Percentiles rank a stretch among this genome's conserved stretches.
These are phyloP conservation scores for Mucor piriformis DNA, from an alignment of 371 early-diverging fungal genomes.

Conservation along the genomic window DNA sequence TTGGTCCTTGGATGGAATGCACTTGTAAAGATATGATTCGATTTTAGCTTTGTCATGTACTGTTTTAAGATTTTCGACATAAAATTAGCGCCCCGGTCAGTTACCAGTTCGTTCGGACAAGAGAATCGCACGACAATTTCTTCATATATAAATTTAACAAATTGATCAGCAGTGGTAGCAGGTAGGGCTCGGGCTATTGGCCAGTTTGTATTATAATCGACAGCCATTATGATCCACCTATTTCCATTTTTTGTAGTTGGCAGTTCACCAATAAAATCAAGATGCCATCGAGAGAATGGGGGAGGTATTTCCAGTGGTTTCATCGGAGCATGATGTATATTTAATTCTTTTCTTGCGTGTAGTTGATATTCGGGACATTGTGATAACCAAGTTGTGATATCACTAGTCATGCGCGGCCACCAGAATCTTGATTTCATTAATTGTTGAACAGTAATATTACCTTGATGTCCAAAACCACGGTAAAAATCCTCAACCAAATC, in stretches of 20 bases:
- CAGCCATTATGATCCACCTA: too few species aligned
- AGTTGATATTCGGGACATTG: background rate
- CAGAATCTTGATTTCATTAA: too few species aligned
- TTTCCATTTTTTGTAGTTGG: slow-evolving; percentile 22
- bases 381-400: too few species aligned
- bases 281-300: slow-evolving; percentile 28
- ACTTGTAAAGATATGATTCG: too few species aligned
- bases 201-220: slow-evolving; percentile 42
- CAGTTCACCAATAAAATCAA: slow-evolving; percentile 31
- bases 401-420: too few species aligned
- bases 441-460: too few species aligned
- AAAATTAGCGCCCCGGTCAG: slow-evolving; percentile 26
- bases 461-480: too few species aligned
- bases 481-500: too few species aligned
- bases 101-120: slow-evolving; percentile 30
- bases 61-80: too few species aligned
- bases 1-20: too few species aligned
- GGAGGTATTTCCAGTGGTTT: slow-evolving; percentile 11
- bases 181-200: background rate
- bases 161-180: slow-evolving; percentile 26
- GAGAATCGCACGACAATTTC: slow-evolving; percentile 30
- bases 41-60: too few species aligned
- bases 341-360: background rate
- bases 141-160: slow-evolving; percentile 18
- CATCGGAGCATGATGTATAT: slow-evolving; percentile 1